Conservation (phyloP, 352 stramenopile genomes). For the Labyrinthula sp. region DNA sequence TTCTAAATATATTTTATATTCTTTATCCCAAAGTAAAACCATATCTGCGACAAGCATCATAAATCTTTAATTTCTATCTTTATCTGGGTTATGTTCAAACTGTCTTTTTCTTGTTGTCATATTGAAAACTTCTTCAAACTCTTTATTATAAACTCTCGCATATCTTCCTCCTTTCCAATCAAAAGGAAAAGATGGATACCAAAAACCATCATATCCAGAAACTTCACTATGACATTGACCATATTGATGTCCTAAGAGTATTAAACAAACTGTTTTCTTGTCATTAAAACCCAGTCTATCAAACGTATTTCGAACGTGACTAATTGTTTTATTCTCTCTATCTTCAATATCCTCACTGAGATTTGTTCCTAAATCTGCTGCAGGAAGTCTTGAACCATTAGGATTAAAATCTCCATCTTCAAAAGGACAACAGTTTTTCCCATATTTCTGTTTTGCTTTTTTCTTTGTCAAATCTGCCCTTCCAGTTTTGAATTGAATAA, state of each 20-base stretch:
- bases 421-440: slow-evolving; percentile 13
- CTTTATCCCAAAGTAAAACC: slow-evolving; percentile 49
- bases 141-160: slow-evolving; percentile 49
- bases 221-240: slow-evolving; percentile 55
- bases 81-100: too few relatives aligned
- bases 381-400: slow-evolving; percentile 19
- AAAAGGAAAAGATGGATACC: slow-evolving; percentile 56
- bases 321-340: slow-evolving; percentile 48
- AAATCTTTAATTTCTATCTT: too few relatives aligned
- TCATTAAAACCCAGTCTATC: slow-evolving; percentile 63
- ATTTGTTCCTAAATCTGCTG: slow-evolving; percentile 32
- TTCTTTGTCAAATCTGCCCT: slow-evolving; percentile 4
- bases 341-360: too few relatives aligned
- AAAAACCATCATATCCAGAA: slow-evolving; percentile 54
- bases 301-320: slow-evolving; percentile 58
- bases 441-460: slow-evolving; percentile 5
- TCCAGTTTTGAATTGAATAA: slow-evolving; percentile 18
- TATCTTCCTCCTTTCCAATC: too few relatives aligned
- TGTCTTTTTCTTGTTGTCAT: slow-evolving; percentile 48
- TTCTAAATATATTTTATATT: slow-evolving; percentile 57
- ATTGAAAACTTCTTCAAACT: too few relatives aligned
- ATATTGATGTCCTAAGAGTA: slow-evolving; percentile 47
- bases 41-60: slow-evolving; percentile 64
- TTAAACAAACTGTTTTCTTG: slow-evolving; percentile 56
- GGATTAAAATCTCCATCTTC: slow-evolving; percentile 11